Percentiles rank a stretch among this genome's conserved stretches.
Conservation (phyloP, 169 alveolate species). For the Plasmodium gonderi region DNA sequence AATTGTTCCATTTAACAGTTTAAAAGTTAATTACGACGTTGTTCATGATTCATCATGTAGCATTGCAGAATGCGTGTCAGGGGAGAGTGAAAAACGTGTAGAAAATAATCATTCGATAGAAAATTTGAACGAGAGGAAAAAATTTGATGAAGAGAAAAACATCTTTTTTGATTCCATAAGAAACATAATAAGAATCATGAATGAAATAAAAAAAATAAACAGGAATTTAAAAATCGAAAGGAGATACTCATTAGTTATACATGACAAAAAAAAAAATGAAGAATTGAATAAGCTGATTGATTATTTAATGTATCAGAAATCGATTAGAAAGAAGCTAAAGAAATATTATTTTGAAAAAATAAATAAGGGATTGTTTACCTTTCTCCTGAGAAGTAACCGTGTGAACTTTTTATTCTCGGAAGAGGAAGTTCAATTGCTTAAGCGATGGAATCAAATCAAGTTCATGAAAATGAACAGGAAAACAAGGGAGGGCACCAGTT, state of each 20-base stretch:
- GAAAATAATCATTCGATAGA: background rate
- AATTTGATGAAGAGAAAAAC: slow-evolving; percentile 17
- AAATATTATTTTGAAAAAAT: slow-evolving; percentile 42
- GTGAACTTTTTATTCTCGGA: slow-evolving; percentile 35
- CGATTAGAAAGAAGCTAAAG: slow-evolving; percentile 34
- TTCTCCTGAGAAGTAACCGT: slow-evolving; percentile 36
- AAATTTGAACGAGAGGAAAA: background rate
- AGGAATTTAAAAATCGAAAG: slow-evolving; percentile 18
- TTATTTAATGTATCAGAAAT: slow-evolving; percentile 39
- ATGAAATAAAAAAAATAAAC: slow-evolving; percentile 40
- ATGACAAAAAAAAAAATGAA: slow-evolving; percentile 32
- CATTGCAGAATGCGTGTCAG: background rate
- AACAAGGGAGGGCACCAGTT: background rate
- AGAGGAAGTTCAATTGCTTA: slow-evolving; percentile 23
- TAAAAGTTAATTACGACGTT: background rate
- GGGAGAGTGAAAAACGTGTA: background rate
- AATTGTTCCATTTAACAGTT: background rate
- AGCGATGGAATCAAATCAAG: slow-evolving; percentile 33
- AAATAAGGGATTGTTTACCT: slow-evolving; percentile 48
- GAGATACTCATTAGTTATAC: background rate
- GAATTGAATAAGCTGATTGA: slow-evolving; percentile 30
- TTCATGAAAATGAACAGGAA: background rate
- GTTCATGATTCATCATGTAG: no score
- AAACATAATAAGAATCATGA: slow-evolving; percentile 32
- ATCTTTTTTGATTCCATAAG: slow-evolving; percentile 43